phyloP scores from a whole-genome alignment of 768 basidiomycete species.

The Mrakia gelida region DNA sequence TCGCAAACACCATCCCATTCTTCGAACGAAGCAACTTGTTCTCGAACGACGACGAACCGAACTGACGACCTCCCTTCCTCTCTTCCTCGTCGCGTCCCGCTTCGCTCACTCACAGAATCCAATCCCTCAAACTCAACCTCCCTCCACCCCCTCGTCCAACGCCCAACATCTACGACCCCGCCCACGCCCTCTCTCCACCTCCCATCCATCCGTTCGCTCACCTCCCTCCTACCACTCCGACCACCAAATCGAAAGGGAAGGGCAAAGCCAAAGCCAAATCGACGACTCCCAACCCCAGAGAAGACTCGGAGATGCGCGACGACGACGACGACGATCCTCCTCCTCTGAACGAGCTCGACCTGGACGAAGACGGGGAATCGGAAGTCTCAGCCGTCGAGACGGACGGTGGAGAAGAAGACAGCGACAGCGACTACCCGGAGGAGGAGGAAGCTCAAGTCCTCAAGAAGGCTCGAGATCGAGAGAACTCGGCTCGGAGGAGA shows the following conservation, averaged over 20 bases:
- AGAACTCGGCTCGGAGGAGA: too few relatives aligned
- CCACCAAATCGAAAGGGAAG: neutral
- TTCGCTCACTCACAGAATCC: neutral
- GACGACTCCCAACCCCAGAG: too few relatives aligned
- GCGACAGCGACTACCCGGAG: neutral
- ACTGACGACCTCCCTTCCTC: neutral
- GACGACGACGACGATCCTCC: neutral
- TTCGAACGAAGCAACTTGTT: too few relatives aligned
- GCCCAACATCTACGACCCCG: slow-evolving; percentile 15
- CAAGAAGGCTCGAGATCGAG: neutral
- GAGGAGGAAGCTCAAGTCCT: neutral
- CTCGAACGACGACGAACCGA: too few relatives aligned
- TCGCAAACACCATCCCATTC: neutral
- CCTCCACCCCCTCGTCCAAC: slow-evolving; percentile 5
- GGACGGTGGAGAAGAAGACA: neutral
- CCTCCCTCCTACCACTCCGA: slow-evolving; percentile 1
- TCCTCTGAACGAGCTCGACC: too few relatives aligned
- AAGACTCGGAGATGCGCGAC: neutral
- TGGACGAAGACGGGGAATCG: neutral
- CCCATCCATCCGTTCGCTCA: slow-evolving; percentile 11
- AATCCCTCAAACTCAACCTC: neutral
- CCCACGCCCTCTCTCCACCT: neutral
- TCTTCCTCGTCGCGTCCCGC: neutral
- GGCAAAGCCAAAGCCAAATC: neutral
- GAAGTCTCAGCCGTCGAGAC: neutral